phyloP scores from a whole-genome alignment of 257 asterid genomes.

The Solanum peruvianum region DNA sequence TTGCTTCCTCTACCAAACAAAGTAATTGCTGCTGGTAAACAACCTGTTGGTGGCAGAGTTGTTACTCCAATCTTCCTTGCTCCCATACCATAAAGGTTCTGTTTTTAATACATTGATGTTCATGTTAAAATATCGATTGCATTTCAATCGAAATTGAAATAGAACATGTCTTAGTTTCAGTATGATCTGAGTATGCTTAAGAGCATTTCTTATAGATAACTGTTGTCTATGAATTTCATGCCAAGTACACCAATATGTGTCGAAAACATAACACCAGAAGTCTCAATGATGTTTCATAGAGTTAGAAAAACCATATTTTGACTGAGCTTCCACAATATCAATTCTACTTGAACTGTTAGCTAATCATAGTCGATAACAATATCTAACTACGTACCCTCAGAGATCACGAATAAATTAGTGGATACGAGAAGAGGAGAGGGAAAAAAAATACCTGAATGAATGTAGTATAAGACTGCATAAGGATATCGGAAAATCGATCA shows the following conservation, averaged over 20 bases:
- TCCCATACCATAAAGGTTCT: constrained; percentile 50
- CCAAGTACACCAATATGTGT: background rate
- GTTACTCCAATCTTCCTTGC: constrained; percentile 74
- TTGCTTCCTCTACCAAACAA: constrained; percentile 57
- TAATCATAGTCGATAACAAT: background rate
- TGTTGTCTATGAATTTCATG: background rate
- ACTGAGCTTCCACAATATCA: background rate
- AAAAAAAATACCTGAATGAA: constrained; percentile 33
- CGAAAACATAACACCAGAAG: background rate
- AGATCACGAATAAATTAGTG: background rate
- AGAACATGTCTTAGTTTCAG: too few relatives aligned
- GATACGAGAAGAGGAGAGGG: background rate
- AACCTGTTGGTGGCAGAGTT: constrained; percentile 63
- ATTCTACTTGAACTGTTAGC: background rate
- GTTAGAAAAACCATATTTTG: background rate
- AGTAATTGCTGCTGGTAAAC: constrained; percentile 83
- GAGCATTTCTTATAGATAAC: background rate
- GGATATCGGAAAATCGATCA: constrained; percentile 54
- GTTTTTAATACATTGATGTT: too few relatives aligned
- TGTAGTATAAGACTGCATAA: constrained; percentile 37
- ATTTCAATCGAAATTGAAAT: too few relatives aligned
- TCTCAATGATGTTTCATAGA: background rate
- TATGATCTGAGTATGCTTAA: too few relatives aligned
- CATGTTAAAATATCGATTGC: too few relatives aligned
- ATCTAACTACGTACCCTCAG: background rate